phyloP scores from a whole-genome alignment of 2,329 filamentous ascomycete species.

The Myriosclerotinia duriaeana region DNA sequence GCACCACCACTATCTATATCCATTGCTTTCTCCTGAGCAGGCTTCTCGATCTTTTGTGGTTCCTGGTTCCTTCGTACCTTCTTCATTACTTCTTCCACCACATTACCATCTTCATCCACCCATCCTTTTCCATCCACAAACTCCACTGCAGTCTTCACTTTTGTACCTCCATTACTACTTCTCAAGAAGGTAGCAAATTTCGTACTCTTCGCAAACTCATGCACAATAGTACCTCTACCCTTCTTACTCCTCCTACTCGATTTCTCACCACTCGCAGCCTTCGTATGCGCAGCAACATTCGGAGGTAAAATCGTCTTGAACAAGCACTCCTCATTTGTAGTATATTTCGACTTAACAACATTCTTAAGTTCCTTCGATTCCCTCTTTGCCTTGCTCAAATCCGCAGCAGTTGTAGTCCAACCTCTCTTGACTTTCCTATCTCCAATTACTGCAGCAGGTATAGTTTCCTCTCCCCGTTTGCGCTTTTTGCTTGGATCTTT shows the following conservation, averaged over 20 bases:
- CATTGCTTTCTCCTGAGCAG: background rate
- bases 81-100: conserved; percentile 59
- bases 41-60: conserved; percentile 12
- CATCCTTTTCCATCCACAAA: conserved; percentile 86
- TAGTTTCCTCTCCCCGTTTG: conserved; percentile 49
- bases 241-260: conserved; percentile 59
- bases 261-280: conserved; percentile 43
- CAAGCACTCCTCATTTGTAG: conserved; percentile 75
- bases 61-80: conserved; percentile 27
- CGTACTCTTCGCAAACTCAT: conserved; percentile 85
- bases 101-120: conserved; percentile 74
- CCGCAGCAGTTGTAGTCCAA: conserved; percentile 53
- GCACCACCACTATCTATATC: background rate
- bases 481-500: conserved; percentile 49
- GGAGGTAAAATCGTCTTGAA: conserved; percentile 80
- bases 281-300: conserved; percentile 44
- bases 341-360: conserved; percentile 72
- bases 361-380: conserved; percentile 58
- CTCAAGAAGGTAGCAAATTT: conserved; percentile 83
- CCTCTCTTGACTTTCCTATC: conserved; percentile 45
- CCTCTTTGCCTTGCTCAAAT: conserved; percentile 50
- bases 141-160: conserved; percentile 52
- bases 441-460: conserved; percentile 70
- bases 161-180: conserved; percentile 47
- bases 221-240: conserved; percentile 62